These are phyloP conservation scores for Kockovaella imperatae DNA, from an alignment of 768 basidiomycete species.

Conservation along the genomic window DNA sequence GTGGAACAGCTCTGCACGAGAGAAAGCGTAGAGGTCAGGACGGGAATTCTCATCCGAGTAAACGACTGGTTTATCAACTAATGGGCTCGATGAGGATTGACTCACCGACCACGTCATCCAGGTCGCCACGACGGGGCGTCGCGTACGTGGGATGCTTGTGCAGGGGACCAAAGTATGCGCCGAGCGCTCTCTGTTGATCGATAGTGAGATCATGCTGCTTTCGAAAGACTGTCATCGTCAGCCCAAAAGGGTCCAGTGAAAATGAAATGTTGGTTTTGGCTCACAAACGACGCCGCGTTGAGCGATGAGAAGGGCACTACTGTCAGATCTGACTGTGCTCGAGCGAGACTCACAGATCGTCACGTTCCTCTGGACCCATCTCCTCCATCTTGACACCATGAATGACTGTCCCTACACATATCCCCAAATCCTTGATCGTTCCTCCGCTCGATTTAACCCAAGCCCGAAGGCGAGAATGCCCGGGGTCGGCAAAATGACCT, in stretches of 20 bases:
- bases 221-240: slow-evolving; percentile 40
- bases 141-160: slow-evolving; percentile 79
- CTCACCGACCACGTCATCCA: slow-evolving; percentile 44
- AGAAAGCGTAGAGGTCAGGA: slow-evolving; percentile 52
- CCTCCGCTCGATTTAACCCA: slow-evolving; percentile 37
- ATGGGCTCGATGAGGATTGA: not conserved
- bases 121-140: slow-evolving; percentile 59
- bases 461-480: slow-evolving; percentile 26
- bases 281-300: slow-evolving; percentile 41
- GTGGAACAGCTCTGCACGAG: slow-evolving; percentile 72
- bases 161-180: slow-evolving; percentile 47
- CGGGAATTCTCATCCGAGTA: slow-evolving; percentile 43
- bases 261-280: slow-evolving; percentile 2
- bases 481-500: slow-evolving; percentile 34
- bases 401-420: slow-evolving; percentile 35
- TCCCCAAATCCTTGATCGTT: slow-evolving; percentile 30
- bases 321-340: not conserved
- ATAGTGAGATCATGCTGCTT: slow-evolving; percentile 36
- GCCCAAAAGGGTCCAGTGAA: not conserved
- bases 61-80: slow-evolving; percentile 22
- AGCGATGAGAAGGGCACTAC: slow-evolving; percentile 40
- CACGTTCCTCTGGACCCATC: slow-evolving; percentile 32
- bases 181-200: slow-evolving; percentile 37
- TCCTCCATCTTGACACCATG: slow-evolving; percentile 38
- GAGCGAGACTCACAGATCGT: slow-evolving; percentile 32